These are phyloP conservation scores for Citrus sp. DNA, from an alignment of 345 rosid species.

Conservation along the genomic window DNA sequence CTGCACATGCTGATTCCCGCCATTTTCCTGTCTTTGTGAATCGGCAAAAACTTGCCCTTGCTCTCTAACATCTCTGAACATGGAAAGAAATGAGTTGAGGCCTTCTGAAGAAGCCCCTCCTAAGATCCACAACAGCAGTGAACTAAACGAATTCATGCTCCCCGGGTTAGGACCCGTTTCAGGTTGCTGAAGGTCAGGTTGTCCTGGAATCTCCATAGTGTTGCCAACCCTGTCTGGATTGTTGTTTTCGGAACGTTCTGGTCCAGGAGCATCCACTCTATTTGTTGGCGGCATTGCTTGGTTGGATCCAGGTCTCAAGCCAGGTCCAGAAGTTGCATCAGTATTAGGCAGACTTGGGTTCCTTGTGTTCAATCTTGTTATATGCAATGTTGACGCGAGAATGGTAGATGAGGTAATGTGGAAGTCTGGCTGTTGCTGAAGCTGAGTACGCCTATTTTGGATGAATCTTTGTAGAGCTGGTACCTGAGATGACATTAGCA, in stretches of 20 bases:
- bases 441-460: constrained; percentile 71
- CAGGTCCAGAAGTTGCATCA: constrained; percentile 38
- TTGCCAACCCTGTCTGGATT: constrained; percentile 29
- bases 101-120: constrained; percentile 97
- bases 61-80: constrained; percentile 89
- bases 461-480: constrained; percentile 91
- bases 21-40: constrained; percentile 28
- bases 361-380: constrained; percentile 75
- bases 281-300: constrained; percentile 28
- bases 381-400: constrained; percentile 92
- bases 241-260: constrained; percentile 30
- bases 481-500: constrained; percentile 42
- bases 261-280: constrained; percentile 26
- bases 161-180: constrained; percentile 58
- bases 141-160: constrained; percentile 76
- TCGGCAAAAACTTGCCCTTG: constrained; percentile 61
- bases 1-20: constrained; percentile 20
- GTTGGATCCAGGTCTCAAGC: constrained; percentile 46
- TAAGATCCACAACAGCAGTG: constrained; percentile 83
- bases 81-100: constrained; percentile 74
- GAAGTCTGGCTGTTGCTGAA: constrained; percentile 89
- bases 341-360: constrained; percentile 47
- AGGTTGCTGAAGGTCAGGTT: constrained; percentile 41
- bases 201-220: constrained; percentile 41
- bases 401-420: constrained; percentile 95